Conservation (phyloP, 768 basidiomycete species). For the Suillus ampliporus region DNA sequence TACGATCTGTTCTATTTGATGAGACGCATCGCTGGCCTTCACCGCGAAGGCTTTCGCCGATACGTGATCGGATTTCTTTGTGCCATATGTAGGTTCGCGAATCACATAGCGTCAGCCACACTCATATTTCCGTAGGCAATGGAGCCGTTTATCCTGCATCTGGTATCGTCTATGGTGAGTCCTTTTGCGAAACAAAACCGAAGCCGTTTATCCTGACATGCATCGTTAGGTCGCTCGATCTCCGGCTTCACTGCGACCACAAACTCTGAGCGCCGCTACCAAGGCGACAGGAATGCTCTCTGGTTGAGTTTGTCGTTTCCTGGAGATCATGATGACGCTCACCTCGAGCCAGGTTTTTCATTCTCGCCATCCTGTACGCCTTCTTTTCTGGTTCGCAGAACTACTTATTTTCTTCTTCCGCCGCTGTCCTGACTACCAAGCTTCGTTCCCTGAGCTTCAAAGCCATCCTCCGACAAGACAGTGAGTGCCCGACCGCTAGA, state of each 20-base stretch:
- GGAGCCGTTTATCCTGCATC: conserved; percentile 39
- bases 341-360: conserved; percentile 39
- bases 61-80: conserved; percentile 45
- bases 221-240: neutral
- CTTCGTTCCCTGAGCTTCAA: conserved; percentile 46
- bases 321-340: conserved; percentile 36
- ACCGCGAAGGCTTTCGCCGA: conserved; percentile 39
- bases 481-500: conserved; percentile 31
- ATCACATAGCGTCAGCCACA: neutral
- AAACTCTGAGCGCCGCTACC: conserved; percentile 1
- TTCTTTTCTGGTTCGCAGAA: conserved; percentile 44
- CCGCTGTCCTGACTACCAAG: conserved; percentile 44
- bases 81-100: conserved; percentile 33
- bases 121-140: conserved; percentile 11
- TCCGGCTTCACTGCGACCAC: conserved; percentile 18
- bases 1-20: conserved; percentile 45
- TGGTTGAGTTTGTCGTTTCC: conserved; percentile 27
- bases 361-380: conserved; percentile 43
- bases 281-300: conserved; percentile 9
- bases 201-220: neutral
- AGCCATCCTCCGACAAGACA: conserved; percentile 51
- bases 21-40: conserved; percentile 44
- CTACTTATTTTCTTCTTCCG: conserved; percentile 39
- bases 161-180: conserved; percentile 39
- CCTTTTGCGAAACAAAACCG: conserved; percentile 9